Base-by-base conservation (phyloP, 148 eudicot species). In the Rhododendron ferrugineum region DNA sequence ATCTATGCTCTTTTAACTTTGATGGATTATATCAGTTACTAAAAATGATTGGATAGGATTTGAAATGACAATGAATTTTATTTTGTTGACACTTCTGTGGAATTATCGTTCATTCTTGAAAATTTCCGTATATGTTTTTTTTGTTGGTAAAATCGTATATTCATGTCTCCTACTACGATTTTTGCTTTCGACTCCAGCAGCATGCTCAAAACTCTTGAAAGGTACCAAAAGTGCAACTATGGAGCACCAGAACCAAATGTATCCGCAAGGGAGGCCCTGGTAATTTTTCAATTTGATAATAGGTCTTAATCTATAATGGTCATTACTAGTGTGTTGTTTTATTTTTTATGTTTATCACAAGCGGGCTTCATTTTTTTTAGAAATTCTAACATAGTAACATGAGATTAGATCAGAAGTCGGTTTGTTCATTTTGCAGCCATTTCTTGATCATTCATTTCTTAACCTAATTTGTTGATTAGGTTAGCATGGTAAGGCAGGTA, bases 191-290 rank as follows among this genome's bases (percentile, higher is more conserved):
- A 11, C 13, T 47, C 62, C 84, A 81, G 64, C 90, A 97, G 95
- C 92, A 97, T 97, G 98, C 92, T 97, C 84, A 97, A 93, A 84
- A 97, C 98, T 0, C 93, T 95, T 49, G 99, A 97, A 87, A 94
- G 95, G 95, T 97, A 97, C 87, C 98, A 95, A 79, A 97, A 95
- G 89, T 91, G 95, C 92, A 97, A 95, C 94, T 97, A 93, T 87
- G 99, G 98, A 85, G 94, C 98, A 46, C 99, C 99, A 13, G 99
- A 94, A 83, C 84, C 92, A 46, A 91, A 91, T 81, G 89, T 92
- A 44, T 94, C 98, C 52, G 46, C 96, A 56, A 94, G 95, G 80
- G 98, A 95, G 86, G 98, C 98, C 72, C 92, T 96, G 96, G 99
- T 96, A 91, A 68, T 8, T 56, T 62, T 54, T 22, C 18, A 22